Evolutionary conservation across 192 early-diverging fungal species (phyloP), one percentile per base, ranked within the genome.

Genomic region (Obelidium mucronatum): DNA sequence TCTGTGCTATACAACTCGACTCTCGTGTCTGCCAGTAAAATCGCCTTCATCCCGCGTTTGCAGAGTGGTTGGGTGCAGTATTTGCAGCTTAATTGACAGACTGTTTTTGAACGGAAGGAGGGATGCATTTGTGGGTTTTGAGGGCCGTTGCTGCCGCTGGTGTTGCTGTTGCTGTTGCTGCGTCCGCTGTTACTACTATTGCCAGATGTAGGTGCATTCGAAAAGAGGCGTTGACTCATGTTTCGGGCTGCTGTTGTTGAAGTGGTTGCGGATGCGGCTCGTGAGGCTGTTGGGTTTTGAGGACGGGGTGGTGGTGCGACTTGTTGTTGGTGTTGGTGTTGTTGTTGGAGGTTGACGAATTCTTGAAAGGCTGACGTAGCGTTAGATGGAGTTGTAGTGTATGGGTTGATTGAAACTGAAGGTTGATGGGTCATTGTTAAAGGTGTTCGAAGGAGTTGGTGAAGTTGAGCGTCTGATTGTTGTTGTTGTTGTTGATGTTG

Each of bases 1-100:
- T 94, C 93, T 2, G 93, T 94, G 8, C 85, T 88, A 51, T 86
- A 94, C 15, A 94, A 88, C 77, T 94, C 93, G 17, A 94, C 81
- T 51, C 83, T 71, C 2, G 89, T 85, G 62, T 94, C 93, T 0
- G 90, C 93, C 39, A 94, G 70, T 59, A 94, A 79, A 62, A 94
- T 93, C 0, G 93, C 93, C 81, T 92, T 92, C 93, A 94, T 94
- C 1, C 93, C 93, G 13, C 93, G 78, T 39, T 84, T 77, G 52
- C 93, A 94, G 6, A 94, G 80, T 28, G 74, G 62, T 17, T 64
- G 65, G 4, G 77, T 71, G 80, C 91, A 92, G 73, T 85, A 86
- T 37, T 77, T 71, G 79, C 91, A 92, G 22, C 70, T 78, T 34
- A 92, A 73, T 59, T 86, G 73, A 79, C 89, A 92, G 6, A 92